Evolutionary conservation across 1,284 basidiomycete genomes (phyloP).

Genomic region (Trichosporon inkin): DNA sequence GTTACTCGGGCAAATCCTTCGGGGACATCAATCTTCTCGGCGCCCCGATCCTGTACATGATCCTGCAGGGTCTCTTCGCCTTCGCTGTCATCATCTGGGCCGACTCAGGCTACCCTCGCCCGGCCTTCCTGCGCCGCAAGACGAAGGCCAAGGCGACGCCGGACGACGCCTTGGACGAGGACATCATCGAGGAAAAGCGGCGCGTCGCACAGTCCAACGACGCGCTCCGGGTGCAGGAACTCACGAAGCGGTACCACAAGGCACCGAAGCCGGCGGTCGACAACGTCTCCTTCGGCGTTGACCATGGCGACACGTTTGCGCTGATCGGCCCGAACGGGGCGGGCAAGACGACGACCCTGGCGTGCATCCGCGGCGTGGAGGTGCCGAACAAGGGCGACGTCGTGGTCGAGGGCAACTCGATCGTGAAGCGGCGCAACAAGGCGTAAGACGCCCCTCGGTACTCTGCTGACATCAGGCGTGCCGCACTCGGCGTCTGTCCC

Average conservation of each 20-base stretch:
- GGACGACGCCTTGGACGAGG: slow-evolving; percentile 1
- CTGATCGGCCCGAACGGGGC: slow-evolving; percentile 76
- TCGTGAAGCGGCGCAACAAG: slow-evolving; percentile 58
- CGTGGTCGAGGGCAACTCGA: slow-evolving; percentile 61
- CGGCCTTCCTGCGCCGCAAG: slow-evolving; percentile 29
- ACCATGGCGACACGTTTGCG: slow-evolving; percentile 63
- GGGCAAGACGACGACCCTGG: slow-evolving; percentile 63
- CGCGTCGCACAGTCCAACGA: slow-evolving; percentile 53
- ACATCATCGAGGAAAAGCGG: slow-evolving; percentile 59
- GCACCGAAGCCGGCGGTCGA: slow-evolving; percentile 54
- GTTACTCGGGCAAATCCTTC: slow-evolving; percentile 55
- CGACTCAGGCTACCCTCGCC: slow-evolving; percentile 57
- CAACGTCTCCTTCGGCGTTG: slow-evolving; percentile 66
- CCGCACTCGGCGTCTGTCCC: slow-evolving; percentile 66
- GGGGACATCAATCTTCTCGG: slow-evolving; percentile 62
- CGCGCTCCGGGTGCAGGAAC: slow-evolving; percentile 60
- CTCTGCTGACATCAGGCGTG: slow-evolving; percentile 12
- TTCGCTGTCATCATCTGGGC: slow-evolving; percentile 60
- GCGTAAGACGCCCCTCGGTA: slow-evolving; percentile 43
- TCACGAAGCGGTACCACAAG: slow-evolving; percentile 62
- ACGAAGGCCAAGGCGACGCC: not conserved
- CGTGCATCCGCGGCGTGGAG: slow-evolving; percentile 35
- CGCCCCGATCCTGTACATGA: slow-evolving; percentile 69
- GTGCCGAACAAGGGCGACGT: slow-evolving; percentile 63
- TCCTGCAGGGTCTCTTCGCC: slow-evolving; percentile 58